Conservation (phyloP, 306 rosid genomes). For the cucumber (Cucumis sativus) region DNA sequence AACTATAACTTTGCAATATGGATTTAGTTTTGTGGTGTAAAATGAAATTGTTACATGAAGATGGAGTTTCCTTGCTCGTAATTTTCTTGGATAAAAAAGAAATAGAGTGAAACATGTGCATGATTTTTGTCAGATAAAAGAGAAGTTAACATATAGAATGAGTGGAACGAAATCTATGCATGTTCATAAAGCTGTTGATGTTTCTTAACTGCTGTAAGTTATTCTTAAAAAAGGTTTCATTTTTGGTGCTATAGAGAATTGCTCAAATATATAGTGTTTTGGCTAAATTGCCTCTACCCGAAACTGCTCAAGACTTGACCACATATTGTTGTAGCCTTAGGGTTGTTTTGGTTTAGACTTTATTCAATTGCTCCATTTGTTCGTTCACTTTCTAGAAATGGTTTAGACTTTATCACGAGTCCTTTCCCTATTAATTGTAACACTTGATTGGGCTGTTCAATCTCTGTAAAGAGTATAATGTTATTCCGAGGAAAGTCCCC, state of each 20-base stretch:
- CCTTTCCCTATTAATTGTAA: not conserved
- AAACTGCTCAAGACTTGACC: not conserved
- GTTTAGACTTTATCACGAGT: no score
- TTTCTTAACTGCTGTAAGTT: not conserved
- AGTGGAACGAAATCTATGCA: not conserved
- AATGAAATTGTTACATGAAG: not conserved
- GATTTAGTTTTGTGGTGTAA: not conserved
- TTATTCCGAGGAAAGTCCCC: not conserved
- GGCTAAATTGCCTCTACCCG: not conserved
- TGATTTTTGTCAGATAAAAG: not conserved
- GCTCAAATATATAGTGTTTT: not conserved
- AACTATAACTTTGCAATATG: not conserved
- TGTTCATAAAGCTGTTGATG: not conserved
- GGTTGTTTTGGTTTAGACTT: not conserved
- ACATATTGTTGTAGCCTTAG: not conserved
- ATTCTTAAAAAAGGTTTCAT: not conserved
- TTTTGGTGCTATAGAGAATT: not conserved
- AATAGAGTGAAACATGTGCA: not conserved
- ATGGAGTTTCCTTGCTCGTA: not conserved
- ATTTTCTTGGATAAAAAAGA: not conserved
- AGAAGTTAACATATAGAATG: not conserved
- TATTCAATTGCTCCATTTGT: not conserved
- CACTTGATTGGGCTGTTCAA: not conserved
- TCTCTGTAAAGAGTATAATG: not conserved
- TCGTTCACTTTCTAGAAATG: not conserved